Evolutionary conservation across 83 land plant genomes (phyloP), one percentile per base, ranked within the genome.

Genomic region (Thuja plicata): DNA sequence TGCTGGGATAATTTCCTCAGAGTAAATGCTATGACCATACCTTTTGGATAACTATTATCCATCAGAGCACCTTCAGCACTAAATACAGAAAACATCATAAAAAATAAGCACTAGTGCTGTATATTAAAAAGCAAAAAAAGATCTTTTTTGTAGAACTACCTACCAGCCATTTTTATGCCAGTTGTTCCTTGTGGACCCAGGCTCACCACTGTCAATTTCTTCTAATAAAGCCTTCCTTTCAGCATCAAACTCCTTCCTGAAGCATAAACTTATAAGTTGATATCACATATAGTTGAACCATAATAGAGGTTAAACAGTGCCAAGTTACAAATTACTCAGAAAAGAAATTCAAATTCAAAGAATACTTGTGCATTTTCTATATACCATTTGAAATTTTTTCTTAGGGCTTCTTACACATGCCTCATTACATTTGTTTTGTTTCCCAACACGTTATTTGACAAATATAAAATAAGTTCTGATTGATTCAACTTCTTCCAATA

Each of bases 11-110:
- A 76, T 21, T 74, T 92, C 89, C 95, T 93, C 86, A 94, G 71
- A 79, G 90, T 91, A 54, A 97, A 97, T 41, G 97, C 91, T 89
- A 97, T 91, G 88, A 97, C 92, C 38, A 96, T 62, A 40, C 98
- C 99, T 85, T 94, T 96, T 8, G 94, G 95, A 81, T 92, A 95
- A 77, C 92, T 95, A 83, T 17, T 45, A 84, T 86, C 87, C 92
- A 73, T 88, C 88, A 0, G 0, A 35, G 21, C 30, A 45, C 37
- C 30, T 12, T 83, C 85, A 41, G 34, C 85, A 21, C 85, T 83
- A 48, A n/a, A 83, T 21, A 30, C 35, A 83, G 21, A 83, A 46
- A 82, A 82, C n/a, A 43, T 45, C 13, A 12, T 1, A 21, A 40
- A 83, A 80, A 83, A 83, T 74, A 10, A n/a, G 9, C 85, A 83